phyloP scores from a whole-genome alignment of 306 rosid species.

The Acmispon strigosus region DNA sequence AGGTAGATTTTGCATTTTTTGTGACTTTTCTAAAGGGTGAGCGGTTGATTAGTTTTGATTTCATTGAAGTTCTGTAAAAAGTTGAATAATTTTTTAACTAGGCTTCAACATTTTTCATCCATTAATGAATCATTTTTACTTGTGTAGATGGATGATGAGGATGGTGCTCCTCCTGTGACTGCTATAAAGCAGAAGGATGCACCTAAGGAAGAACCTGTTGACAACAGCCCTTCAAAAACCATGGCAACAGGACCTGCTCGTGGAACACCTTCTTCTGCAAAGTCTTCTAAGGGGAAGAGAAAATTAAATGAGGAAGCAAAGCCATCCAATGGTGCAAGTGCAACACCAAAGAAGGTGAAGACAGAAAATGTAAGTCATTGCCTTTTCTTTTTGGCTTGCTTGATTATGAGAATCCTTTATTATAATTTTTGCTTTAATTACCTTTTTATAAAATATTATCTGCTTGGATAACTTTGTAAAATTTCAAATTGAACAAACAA shows the following conservation, averaged over 20 bases:
- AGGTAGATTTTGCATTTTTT: slow-evolving; percentile 1
- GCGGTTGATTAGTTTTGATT: not conserved
- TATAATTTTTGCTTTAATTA: not conserved
- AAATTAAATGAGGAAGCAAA: slow-evolving; percentile 68
- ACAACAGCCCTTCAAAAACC: slow-evolving; percentile 69
- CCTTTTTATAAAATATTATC: not conserved
- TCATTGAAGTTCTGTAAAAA: slow-evolving; percentile 8
- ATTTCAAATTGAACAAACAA: not conserved
- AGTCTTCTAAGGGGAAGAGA: slow-evolving; percentile 78
- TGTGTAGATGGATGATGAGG: slow-evolving; percentile 72
- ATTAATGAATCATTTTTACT: slow-evolving; percentile 16
- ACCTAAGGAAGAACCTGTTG: slow-evolving; percentile 77
- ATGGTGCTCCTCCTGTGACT: slow-evolving; percentile 35
- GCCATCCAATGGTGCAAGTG: slow-evolving; percentile 44
- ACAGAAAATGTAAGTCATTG: slow-evolving; percentile 62
- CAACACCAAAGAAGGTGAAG: slow-evolving; percentile 81
- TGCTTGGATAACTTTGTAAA: not conserved
- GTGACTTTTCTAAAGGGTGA: slow-evolving; percentile 5
- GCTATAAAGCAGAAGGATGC: slow-evolving; percentile 76
- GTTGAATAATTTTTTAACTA: not conserved
- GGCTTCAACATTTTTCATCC: not conserved
- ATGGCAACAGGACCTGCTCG: slow-evolving; percentile 47
- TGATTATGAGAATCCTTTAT: not conserved
- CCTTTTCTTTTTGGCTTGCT: not conserved
- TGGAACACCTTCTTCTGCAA: slow-evolving; percentile 61